Conservation (phyloP, 306 rosid genomes). For the Ormosia semicastrata region DNA sequence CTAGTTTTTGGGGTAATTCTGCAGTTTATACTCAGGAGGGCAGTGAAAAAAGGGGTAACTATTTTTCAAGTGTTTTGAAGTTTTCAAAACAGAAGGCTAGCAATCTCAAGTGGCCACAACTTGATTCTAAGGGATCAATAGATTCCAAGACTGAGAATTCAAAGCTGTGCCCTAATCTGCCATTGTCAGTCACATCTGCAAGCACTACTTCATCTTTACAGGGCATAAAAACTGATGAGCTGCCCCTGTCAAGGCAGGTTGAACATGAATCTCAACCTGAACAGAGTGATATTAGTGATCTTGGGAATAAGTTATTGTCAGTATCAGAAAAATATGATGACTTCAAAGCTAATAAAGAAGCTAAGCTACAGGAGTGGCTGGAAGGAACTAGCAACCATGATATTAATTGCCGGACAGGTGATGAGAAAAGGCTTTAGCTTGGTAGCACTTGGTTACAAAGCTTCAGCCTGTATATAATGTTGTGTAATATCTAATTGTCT, state of each 20-base stretch:
- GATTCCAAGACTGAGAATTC: conserved; percentile 37
- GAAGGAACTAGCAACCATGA: conserved; percentile 40
- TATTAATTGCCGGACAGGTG: conserved; percentile 4
- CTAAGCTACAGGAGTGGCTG: conserved; percentile 79
- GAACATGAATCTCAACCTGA: conserved; percentile 46
- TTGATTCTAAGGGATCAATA: conserved; percentile 35
- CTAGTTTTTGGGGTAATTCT: conserved; percentile 47
- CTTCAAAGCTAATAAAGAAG: conserved; percentile 76
- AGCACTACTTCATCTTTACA: conserved; percentile 46
- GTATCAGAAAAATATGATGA: conserved; percentile 54
- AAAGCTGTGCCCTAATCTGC: conserved; percentile 14
- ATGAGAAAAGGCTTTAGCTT: conserved; percentile 31
- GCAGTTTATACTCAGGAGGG: conserved; percentile 32
- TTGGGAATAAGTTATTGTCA: conserved; percentile 23
- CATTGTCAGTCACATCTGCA: conserved; percentile 38
- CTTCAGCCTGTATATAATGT: conserved; percentile 28
- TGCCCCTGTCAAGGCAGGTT: conserved; percentile 41
- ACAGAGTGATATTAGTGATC: conserved; percentile 18
- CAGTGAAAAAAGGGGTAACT: conserved; percentile 44
- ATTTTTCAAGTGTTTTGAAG: conserved; percentile 61
- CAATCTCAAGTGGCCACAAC: conserved; percentile 53
- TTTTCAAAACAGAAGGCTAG: conserved; percentile 66
- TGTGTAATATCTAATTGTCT: conserved; percentile 20
- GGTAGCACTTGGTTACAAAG: background rate
- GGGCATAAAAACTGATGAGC: conserved; percentile 46